Evolutionary conservation across 1,139 yeast genomes (phyloP), one percentile per base, ranked within the genome.

Genomic region (Debaryomyces subglobosus): DNA sequence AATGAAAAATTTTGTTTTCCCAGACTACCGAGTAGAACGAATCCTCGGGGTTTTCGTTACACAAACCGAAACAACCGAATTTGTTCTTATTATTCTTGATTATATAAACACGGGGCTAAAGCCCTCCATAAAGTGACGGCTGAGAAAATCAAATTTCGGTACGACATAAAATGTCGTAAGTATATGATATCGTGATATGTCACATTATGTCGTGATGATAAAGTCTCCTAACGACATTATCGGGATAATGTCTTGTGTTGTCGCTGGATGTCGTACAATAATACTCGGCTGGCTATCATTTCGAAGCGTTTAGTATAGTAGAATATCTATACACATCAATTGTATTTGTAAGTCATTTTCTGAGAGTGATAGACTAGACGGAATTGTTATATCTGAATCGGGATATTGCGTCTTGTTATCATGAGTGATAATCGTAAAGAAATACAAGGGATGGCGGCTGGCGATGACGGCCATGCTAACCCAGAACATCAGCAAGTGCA

Each of bases 1-100:
- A 34, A 36, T 37, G 47, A 45, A 45, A 45, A 45, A 25, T 39
- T 45, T 45, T 45, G 33, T 33, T 18, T 16, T 10, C 33, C 20
- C 13, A 20, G 25, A 7, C 13, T n/a, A 3, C 29, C 12, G 29
- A 25, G 29, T 18, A 20, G 37, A 10, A 20, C 21, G n/a, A 8
- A n/a, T 34, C 24, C 24, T 34, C 37, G 37, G 37, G 7, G 8
- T 9, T 10, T 12, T 8, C 4, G 7, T 34, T 34, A 34, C 37
- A 34, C 37, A 34, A 34, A 34, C 1, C 8, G 18, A n/a, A 8
- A 7, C 3, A 7, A 18, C 13, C 24, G 24, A 34, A 34, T 16
- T 34, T 34, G 20, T 8, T 15, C 35, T n/a, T 10, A 13, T 15
- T 15, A 8, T 16, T 13, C 20, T 13, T 13, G 10, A 15, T 30